Conservation (phyloP, 2,329 filamentous ascomycete genomes). For the Verticillium klebahnii region DNA sequence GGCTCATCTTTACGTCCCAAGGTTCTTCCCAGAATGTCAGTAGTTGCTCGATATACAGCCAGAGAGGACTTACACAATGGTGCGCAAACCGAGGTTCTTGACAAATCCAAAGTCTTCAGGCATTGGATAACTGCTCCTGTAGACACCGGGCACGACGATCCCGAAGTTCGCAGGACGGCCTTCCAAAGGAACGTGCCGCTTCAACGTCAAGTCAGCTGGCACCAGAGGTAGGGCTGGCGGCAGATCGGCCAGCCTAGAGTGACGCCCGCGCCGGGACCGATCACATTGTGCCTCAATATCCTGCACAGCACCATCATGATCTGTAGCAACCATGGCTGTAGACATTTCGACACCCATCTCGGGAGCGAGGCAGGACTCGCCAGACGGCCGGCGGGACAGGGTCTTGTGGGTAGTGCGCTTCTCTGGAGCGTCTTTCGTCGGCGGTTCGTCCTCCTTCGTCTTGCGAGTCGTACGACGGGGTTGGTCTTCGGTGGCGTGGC, state of each 20-base stretch:
- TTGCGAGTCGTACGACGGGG: not conserved
- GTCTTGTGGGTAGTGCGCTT: slow-evolving; percentile 1
- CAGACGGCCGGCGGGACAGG: slow-evolving; percentile 4
- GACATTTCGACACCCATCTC: not conserved
- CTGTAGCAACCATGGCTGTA: not conserved
- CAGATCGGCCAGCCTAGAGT: not conserved
- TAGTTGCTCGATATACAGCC: slow-evolving; percentile 4
- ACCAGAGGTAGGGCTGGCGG: not conserved
- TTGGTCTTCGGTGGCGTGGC: slow-evolving; percentile 5
- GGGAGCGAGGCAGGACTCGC: slow-evolving; percentile 2
- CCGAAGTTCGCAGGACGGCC: slow-evolving; percentile 68
- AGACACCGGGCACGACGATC: slow-evolving; percentile 67
- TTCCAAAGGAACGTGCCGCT: slow-evolving; percentile 3
- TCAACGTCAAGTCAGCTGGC: not conserved
- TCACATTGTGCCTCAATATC: not conserved
- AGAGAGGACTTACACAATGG: slow-evolving; percentile 60
- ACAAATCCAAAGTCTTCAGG: slow-evolving; percentile 68
- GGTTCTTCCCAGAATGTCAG: slow-evolving; percentile 38
- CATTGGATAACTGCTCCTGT: slow-evolving; percentile 76
- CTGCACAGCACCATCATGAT: not conserved
- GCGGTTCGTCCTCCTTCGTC: not conserved
- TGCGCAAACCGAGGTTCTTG: slow-evolving; percentile 64
- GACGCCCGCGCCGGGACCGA: not conserved
- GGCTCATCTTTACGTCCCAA: slow-evolving; percentile 59
- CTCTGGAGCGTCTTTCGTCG: slow-evolving; percentile 3